phyloP scores from a whole-genome alignment of 306 rosid species.

The Carpinus fangiana region DNA sequence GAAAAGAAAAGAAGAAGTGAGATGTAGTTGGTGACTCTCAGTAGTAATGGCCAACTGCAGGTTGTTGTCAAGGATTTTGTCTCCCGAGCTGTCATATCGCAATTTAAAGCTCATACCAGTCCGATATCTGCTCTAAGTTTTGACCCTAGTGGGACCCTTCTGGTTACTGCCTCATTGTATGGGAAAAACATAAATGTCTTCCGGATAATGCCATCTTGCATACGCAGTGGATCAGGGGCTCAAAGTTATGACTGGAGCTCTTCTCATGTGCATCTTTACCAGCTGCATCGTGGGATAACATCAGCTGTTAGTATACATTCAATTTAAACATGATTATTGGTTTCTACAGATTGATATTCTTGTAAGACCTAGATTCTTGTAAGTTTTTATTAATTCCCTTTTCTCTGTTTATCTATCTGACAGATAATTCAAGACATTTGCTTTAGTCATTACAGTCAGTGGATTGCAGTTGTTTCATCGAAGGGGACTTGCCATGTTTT shows the following conservation, averaged over 20 bases:
- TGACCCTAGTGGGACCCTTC: constrained; percentile 89
- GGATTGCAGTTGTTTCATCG: constrained; percentile 92
- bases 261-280: constrained; percentile 86
- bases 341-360: constrained; percentile 22
- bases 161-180: constrained; percentile 82
- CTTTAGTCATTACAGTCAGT: constrained; percentile 83
- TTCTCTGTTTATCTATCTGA: constrained; percentile 20
- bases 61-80: constrained; percentile 80
- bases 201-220: constrained; percentile 75
- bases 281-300: constrained; percentile 88
- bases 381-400: constrained; percentile 3
- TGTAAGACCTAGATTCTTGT: constrained; percentile 14
- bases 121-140: constrained; percentile 91
- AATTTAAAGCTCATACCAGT: constrained; percentile 86
- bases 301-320: constrained; percentile 75
- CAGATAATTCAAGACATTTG: constrained; percentile 96
- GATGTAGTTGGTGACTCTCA: constrained; percentile 28
- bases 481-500: constrained; percentile 89
- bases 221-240: constrained; percentile 55
- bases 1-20: background rate
- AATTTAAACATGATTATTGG: constrained; percentile 21
- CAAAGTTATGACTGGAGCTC: constrained; percentile 58
- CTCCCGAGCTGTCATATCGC: constrained; percentile 66
- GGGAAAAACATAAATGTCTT: constrained; percentile 84
- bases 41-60: constrained; percentile 51